Percentiles rank a stretch among this genome's conserved stretches.
Evolutionary conservation across 129 eudicot genomes (phyloP).

Genomic region (Flaveria brownii): DNA sequence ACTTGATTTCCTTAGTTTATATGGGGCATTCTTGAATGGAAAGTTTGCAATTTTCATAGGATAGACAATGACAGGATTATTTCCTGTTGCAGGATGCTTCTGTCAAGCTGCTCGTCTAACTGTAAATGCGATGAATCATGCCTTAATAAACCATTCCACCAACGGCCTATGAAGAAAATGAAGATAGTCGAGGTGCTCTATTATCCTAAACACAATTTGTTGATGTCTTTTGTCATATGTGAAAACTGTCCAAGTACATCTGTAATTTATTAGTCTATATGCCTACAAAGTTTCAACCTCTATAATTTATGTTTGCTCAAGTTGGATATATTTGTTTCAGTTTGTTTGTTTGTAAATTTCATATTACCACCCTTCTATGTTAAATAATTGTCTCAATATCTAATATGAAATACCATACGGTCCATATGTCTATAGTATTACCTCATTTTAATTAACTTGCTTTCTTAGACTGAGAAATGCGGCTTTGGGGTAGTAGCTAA

Average conservation of each 20-base stretch:
- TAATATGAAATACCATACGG: not conserved
- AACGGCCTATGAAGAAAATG: constrained; percentile 82
- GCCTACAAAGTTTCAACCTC: too few relatives aligned
- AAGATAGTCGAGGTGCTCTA: constrained; percentile 64
- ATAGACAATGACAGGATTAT: constrained; percentile 19
- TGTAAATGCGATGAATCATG: constrained; percentile 89
- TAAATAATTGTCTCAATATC: not conserved
- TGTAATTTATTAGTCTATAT: not conserved
- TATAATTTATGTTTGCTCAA: too few relatives aligned
- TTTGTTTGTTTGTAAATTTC: too few relatives aligned
- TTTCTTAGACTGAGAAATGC: constrained; percentile 89
- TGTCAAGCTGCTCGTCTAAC: constrained; percentile 81
- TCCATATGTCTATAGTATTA: not conserved
- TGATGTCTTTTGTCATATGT: not conserved
- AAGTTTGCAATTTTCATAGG: constrained; percentile 3
- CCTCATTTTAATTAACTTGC: constrained; percentile 23
- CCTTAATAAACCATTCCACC: constrained; percentile 83
- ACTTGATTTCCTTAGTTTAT: not conserved
- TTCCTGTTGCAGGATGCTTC: constrained; percentile 70
- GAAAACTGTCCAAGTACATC: not conserved
- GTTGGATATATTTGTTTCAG: too few relatives aligned
- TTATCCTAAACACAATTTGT: constrained; percentile 10
- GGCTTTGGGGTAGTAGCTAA: constrained; percentile 96
- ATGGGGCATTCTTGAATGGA: not conserved
- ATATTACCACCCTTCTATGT: not conserved